Evolutionary conservation across 805 yeast genomes (phyloP), one percentile per base, ranked within the genome.

Genomic region (Candida succiphila): DNA sequence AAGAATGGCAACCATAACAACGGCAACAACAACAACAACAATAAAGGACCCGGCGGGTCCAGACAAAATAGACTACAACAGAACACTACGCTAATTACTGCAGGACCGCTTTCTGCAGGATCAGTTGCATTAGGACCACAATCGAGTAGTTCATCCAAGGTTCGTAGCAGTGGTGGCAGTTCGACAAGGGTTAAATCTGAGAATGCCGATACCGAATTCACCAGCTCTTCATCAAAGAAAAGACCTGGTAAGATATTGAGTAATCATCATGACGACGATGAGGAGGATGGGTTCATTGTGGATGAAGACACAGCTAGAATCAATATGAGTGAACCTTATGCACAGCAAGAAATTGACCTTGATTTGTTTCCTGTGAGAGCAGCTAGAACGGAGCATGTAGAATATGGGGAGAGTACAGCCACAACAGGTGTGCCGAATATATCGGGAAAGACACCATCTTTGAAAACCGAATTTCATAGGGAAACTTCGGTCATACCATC

Each of bases 101-200:
- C 82, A 2, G 94, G 94, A 14, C 86, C 89, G 0, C 60, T 83
- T 35, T 73, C 88, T 6, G 67, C 78, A 25, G 87, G 86, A 10
- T 63, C 71, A 1, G 75, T 71, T 4, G 57, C 72, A 2, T 44
- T 69, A 39, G 67, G 68, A 4, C 54, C 50, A 4, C 15, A 28
- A 44, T 16, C 56, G 54, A 13, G 42, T 51, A 16, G 18, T 9
- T 20, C 37, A 4, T 21, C 37, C 50, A 61, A 6, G 18, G 8
- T 8, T 7, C 17, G 2, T 13, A 35, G 37, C 27, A 25, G 24
- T 35, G 35, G 29, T 29, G 16, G 31, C 17, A 26, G 27, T 17
- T 20, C 30, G 27, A 32, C 27, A n/a, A 20, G 65, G 54, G 17
- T 21, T 8, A 29, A 40, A 2, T 37, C 61, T 15, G 49, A 44